Evolutionary conservation across 2,329 filamentous ascomycete species (phyloP).

Genomic region (Diaporthe vaccinii): DNA sequence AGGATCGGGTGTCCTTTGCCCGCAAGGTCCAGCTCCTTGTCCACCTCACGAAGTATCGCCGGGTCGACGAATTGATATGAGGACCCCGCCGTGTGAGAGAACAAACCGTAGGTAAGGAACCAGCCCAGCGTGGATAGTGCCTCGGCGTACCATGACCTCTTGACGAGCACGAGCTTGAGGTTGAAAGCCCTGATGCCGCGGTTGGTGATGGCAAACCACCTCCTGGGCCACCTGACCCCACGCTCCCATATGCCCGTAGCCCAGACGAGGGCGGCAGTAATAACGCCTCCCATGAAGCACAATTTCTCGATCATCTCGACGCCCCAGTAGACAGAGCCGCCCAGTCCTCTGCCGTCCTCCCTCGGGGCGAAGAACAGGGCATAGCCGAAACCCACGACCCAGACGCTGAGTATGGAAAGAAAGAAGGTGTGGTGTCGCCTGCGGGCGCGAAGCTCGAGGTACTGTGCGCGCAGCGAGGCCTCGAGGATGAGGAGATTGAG

Average conservation of each 20-base stretch:
- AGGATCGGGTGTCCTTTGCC: slow-evolving; percentile 56
- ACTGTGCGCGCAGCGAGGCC: slow-evolving; percentile 91
- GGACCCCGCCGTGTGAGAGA: slow-evolving; percentile 76
- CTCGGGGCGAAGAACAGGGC: slow-evolving; percentile 95
- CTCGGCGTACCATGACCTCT: slow-evolving; percentile 86
- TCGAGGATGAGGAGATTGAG: slow-evolving; percentile 98
- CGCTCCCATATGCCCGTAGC: slow-evolving; percentile 97
- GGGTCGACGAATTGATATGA: slow-evolving; percentile 85
- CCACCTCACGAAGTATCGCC: slow-evolving; percentile 69
- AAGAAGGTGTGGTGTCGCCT: slow-evolving; percentile 95
- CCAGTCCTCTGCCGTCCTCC: slow-evolving; percentile 91
- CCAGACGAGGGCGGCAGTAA: slow-evolving; percentile 90
- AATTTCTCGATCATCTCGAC: slow-evolving; percentile 92
- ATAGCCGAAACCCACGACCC: slow-evolving; percentile 89
- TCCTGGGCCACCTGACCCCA: slow-evolving; percentile 91
- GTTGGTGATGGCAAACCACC: slow-evolving; percentile 92
- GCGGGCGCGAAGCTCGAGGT: slow-evolving; percentile 88
- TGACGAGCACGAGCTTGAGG: slow-evolving; percentile 92
- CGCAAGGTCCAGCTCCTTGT: slow-evolving; percentile 68
- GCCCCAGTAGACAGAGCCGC: slow-evolving; percentile 96
- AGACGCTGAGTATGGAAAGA: slow-evolving; percentile 81
- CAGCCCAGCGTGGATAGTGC: slow-evolving; percentile 79
- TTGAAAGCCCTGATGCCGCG: slow-evolving; percentile 93
- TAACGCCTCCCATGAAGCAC: slow-evolving; percentile 89
- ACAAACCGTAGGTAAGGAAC: slow-evolving; percentile 81